A percentile compares a stretch with the other conserved stretches of the same genome.
These are phyloP conservation scores for Clausena lansium DNA, from an alignment of 345 rosid genomes.

Conservation along the genomic window DNA sequence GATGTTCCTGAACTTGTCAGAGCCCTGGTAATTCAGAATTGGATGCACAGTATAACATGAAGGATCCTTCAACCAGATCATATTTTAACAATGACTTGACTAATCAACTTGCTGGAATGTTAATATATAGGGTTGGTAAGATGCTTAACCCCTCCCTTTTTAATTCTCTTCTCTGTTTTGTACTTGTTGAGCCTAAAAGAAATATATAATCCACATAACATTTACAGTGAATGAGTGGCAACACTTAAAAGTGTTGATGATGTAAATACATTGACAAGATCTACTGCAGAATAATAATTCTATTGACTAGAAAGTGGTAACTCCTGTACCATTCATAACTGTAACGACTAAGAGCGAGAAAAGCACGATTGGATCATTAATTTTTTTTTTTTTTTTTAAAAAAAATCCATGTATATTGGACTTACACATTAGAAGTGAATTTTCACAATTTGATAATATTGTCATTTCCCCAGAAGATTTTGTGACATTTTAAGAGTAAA, in stretches of 20 bases:
- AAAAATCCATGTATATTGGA: background rate
- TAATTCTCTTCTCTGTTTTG: background rate
- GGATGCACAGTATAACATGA: background rate
- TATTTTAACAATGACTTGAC: background rate
- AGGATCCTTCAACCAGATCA: background rate
- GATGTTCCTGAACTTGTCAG: background rate
- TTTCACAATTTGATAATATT: too few relatives aligned
- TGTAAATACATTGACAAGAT: background rate
- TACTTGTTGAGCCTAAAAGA: background rate
- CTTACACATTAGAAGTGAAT: background rate
- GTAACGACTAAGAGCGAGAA: too few relatives aligned
- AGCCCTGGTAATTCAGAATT: background rate
- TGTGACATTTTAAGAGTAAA: too few relatives aligned
- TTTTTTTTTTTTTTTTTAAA: too few relatives aligned
- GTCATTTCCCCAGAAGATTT: too few relatives aligned
- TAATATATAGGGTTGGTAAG: conserved; percentile 1
- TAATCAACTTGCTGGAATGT: background rate
- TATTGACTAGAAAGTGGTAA: too few relatives aligned
- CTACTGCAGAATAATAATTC: background rate
- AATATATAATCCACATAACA: background rate
- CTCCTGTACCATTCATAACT: too few relatives aligned
- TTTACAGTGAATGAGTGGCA: background rate
- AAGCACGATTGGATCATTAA: too few relatives aligned
- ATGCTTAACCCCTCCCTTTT: conserved; percentile 6
- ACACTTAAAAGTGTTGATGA: background rate